Conservation (phyloP, 768 basidiomycete genomes). For the Hypholoma sublateritium region DNA sequence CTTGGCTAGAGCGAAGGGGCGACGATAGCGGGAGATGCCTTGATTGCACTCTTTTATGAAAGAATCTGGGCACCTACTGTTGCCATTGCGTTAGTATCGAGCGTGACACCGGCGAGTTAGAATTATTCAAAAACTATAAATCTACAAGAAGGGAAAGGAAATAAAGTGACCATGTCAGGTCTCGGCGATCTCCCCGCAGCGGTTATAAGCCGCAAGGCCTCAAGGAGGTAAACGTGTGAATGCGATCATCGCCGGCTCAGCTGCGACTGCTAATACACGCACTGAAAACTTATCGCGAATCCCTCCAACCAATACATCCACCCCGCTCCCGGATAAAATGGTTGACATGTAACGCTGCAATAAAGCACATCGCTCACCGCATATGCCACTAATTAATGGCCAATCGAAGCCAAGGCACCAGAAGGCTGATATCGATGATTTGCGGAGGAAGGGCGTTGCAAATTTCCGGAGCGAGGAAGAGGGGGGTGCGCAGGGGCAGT, state of each 20-base stretch:
- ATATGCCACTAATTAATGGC: constrained; percentile 23
- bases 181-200: constrained; percentile 2
- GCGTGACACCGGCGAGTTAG: constrained; percentile 25
- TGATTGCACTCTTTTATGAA: constrained; percentile 25
- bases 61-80: constrained; percentile 16
- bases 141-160: constrained; percentile 17
- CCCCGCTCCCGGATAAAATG: constrained; percentile 2
- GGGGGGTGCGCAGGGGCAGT: neutral
- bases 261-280: neutral
- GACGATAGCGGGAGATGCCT: constrained; percentile 31
- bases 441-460: constrained; percentile 30
- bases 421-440: constrained; percentile 28
- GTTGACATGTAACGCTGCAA: constrained; percentile 13
- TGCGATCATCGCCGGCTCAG: neutral
- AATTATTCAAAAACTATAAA: constrained; percentile 26
- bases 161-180: constrained; percentile 1
- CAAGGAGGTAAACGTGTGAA: neutral
- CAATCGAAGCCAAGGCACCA: constrained; percentile 32
- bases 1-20: constrained; percentile 16
- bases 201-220: neutral
- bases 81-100: constrained; percentile 14
- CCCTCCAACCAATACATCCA: neutral
- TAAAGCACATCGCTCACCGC: constrained; percentile 14
- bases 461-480: neutral
- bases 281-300: neutral